Conservation (phyloP, 768 basidiomycete genomes). For the Calocera cornea region DNA sequence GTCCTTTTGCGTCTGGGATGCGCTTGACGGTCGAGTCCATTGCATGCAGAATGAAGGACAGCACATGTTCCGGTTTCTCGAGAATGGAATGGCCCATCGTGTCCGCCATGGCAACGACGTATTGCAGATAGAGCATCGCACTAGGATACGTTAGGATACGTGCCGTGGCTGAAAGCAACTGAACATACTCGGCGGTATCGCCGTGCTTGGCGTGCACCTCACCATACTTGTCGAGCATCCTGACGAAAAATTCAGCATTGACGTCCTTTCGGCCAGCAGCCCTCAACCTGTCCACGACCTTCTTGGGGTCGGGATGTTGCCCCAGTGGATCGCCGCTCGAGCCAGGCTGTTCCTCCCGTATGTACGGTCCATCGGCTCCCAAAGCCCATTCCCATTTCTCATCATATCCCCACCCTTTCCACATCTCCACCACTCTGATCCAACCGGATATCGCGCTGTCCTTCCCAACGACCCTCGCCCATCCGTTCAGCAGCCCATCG, state of each 20-base stretch:
- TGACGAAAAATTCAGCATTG: constrained; percentile 58
- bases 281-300: constrained; percentile 54
- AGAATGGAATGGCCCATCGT: constrained; percentile 49
- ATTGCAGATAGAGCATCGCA: constrained; percentile 59
- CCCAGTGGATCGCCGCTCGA: constrained; percentile 45
- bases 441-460: constrained; percentile 42
- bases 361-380: constrained; percentile 26
- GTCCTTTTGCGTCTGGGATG: constrained; percentile 17
- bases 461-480: constrained; percentile 53
- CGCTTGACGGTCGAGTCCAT: constrained; percentile 33
- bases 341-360: constrained; percentile 28
- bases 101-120: constrained; percentile 70
- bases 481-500: constrained; percentile 49
- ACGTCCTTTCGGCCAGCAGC: constrained; percentile 54
- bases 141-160: constrained; percentile 19
- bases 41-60: constrained; percentile 73
- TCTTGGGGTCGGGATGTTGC: constrained; percentile 61
- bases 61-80: constrained; percentile 51
- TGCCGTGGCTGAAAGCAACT: neutral
- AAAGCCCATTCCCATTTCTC: constrained; percentile 44
- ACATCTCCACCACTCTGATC: constrained; percentile 40
- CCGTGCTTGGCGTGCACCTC: constrained; percentile 26
- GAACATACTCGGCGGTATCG: constrained; percentile 39
- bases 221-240: constrained; percentile 57
- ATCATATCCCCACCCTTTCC: constrained; percentile 22